Base-by-base conservation (phyloP, 345 rosid genomes). In the Stellera chamaejasme region DNA sequence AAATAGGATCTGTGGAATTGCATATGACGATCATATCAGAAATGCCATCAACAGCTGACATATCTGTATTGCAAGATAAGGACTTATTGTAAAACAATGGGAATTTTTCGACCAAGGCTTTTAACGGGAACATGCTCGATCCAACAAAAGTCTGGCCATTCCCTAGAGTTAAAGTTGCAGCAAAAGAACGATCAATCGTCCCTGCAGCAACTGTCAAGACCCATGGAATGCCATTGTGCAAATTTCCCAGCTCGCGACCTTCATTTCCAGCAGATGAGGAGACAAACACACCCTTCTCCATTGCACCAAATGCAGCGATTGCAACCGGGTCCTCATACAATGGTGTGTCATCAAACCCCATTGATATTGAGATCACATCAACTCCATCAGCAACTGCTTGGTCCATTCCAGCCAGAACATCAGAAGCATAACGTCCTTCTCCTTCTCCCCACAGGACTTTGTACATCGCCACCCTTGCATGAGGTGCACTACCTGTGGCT, bases 171-270 rank as follows among this genome's bases (percentile, higher is more conserved):
- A 68, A 2, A 5, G 28, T 55, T 27, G 73, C 71, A 13, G 59
- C 63, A 68, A 65, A 72, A 27, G 59, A 10, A 4, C 77, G 59
- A 42, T 72, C 65, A 14, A 66, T 43, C 25, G 56, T 65, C 10
- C 74, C 74, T 0, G 74, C 74, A 46, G 63, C 77, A 51, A 75
- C 77, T 13, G 77, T 72, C 57, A 59, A 52, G 9, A 59, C 36
- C 80, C 80, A 75, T 6, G 80, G 80, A 1, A 70, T 70, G 26
- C 74, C 80, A 56, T 76, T 76, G 54, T 72, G 68, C 59, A 72
- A 60, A 51, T 66, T 62, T 58, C 74, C 71, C 19, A 65, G 56
- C 19, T 10, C 4, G 41, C 64, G 69, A 11, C 70, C 70, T 11
- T 2, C 46, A 60, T 66, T 66, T 27, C 70, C 70, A 13, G 70